Conservation (phyloP, 106 monocot species). For the Alisma plantagoaquatica region DNA sequence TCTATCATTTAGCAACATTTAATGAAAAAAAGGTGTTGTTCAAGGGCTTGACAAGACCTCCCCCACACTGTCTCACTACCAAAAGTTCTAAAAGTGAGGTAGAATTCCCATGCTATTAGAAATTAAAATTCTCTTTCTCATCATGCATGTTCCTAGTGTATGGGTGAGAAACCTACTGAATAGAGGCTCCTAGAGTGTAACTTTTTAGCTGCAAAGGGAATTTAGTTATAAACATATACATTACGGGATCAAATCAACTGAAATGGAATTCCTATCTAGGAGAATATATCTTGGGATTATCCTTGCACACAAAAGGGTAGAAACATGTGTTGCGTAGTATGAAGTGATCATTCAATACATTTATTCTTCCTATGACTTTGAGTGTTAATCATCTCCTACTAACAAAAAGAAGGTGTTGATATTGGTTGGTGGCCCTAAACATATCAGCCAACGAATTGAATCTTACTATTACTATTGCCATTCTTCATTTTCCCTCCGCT, state of each 20-base stretch:
- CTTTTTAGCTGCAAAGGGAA: no score
- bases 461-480: conserved; percentile 86
- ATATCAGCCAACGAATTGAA: conserved; percentile 84
- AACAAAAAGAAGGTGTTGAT: conserved; percentile 61
- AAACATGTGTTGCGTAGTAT: conserved; percentile 84
- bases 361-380: conserved; percentile 80
- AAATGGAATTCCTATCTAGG: conserved; percentile 40
- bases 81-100: no score
- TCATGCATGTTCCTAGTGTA: no score
- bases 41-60: no score
- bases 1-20: no score
- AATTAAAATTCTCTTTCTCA: no score
- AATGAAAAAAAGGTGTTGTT: no score
- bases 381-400: conserved; percentile 71
- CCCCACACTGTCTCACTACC: no score
- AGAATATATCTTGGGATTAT: conserved; percentile 42
- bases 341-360: conserved; percentile 80
- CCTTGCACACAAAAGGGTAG: conserved; percentile 70
- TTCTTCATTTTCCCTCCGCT: conserved; percentile 70
- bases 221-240: conserved; percentile 76
- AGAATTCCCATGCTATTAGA: no score
- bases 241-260: conserved; percentile 41
- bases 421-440: conserved; percentile 78
- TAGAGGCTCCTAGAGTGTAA: no score
- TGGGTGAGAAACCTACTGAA: no score